phyloP scores from a whole-genome alignment of 108 stramenopile species.

The Nitzschia sp. region DNA sequence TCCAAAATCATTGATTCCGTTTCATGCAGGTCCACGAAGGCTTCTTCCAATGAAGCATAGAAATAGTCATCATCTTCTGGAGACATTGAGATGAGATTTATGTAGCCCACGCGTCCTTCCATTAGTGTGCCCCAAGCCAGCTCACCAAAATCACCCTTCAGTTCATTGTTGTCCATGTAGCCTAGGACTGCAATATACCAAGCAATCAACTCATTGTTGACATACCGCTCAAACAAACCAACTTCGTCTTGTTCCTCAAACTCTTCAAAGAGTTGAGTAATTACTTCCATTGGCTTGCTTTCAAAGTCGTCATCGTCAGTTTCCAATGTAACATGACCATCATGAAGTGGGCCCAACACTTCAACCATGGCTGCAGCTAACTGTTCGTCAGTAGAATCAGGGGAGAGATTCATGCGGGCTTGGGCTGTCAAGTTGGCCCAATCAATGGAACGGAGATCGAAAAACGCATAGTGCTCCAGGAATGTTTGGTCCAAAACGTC shows the following conservation, averaged over 20 bases:
- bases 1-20: constrained; percentile 7
- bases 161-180: constrained; percentile 6
- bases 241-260: constrained; percentile 1
- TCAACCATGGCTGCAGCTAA: background rate
- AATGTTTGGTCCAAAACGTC: constrained; percentile 11
- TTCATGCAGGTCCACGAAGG: background rate
- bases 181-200: background rate
- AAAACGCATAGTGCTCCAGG: constrained; percentile 9
- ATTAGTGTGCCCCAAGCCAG: background rate
- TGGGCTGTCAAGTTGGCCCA: background rate
- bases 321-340: constrained; percentile 1
- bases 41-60: background rate
- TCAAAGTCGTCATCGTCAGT: constrained; percentile 1
- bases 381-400: background rate
- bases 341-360: background rate
- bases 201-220: background rate
- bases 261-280: background rate
- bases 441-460: constrained; percentile 2
- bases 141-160: constrained; percentile 1
- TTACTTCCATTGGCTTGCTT: background rate
- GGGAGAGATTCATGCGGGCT: background rate
- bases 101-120: constrained; percentile 4
- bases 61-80: constrained; percentile 3
- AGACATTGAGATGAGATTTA: background rate
- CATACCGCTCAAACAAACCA: background rate